These are phyloP conservation scores for Starmera amethionina DNA, from an alignment of 805 yeast genomes.

Conservation along the genomic window DNA sequence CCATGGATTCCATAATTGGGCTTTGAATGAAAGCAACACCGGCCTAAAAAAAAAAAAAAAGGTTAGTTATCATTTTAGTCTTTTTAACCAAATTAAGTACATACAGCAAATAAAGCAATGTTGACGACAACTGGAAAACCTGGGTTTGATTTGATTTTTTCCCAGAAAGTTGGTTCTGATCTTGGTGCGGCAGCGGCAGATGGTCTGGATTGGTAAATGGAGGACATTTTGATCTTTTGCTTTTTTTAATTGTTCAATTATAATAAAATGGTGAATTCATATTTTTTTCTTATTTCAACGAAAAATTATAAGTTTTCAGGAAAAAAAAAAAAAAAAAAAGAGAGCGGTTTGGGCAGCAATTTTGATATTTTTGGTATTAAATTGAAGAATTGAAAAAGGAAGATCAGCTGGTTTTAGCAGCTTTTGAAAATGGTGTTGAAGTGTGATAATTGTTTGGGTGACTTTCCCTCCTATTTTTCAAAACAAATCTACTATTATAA, in stretches of 20 bases:
- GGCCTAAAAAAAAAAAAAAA: slow-evolving; percentile 22
- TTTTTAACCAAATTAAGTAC: slow-evolving; percentile 5
- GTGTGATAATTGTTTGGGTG: no score
- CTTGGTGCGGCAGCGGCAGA: slow-evolving; percentile 16
- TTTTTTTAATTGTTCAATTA: not conserved
- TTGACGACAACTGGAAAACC: slow-evolving; percentile 55
- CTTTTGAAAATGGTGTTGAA: no score
- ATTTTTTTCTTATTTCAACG: not conserved
- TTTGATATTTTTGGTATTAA: no score
- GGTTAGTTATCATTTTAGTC: not conserved
- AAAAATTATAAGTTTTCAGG: no score
- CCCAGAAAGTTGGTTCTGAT: slow-evolving; percentile 23
- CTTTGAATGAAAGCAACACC: slow-evolving; percentile 74
- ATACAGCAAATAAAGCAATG: slow-evolving; percentile 46
- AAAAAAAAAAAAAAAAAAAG: not conserved
- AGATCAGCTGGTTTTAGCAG: no score
- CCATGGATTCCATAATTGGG: slow-evolving; percentile 72
- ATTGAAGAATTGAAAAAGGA: no score
- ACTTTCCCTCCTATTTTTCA: no score
- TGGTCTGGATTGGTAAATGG: slow-evolving; percentile 11
- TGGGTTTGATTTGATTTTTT: slow-evolving; percentile 53
- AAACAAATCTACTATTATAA: no score
- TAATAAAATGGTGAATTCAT: no score
- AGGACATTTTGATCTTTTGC: slow-evolving; percentile 5
- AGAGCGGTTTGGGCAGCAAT: not conserved